Evolutionary conservation across 1,284 basidiomycete species (phyloP).

Genomic region (Austroboletus niveus): DNA sequence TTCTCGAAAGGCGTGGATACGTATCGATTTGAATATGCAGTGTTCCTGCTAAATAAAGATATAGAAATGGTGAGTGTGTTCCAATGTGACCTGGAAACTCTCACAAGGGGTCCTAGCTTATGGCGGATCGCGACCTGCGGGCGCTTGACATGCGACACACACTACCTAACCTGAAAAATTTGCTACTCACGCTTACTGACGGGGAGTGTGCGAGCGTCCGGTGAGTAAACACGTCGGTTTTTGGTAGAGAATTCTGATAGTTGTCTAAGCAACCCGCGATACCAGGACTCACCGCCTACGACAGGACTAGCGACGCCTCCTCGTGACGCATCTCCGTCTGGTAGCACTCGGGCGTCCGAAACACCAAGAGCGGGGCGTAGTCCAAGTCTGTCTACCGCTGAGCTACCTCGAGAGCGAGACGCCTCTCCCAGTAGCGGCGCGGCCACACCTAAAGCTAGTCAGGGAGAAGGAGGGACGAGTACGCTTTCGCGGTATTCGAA

Average conservation of each 20-base stretch:
- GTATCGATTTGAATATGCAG: constrained; percentile 97
- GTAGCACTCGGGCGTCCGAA: constrained; percentile 23
- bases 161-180: constrained; percentile 93
- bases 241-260: constrained; percentile 15
- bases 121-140: constrained; percentile 84
- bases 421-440: constrained; percentile 51
- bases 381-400: constrained; percentile 25
- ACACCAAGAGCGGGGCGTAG: constrained; percentile 36
- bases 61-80: constrained; percentile 79
- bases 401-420: constrained; percentile 30
- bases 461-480: constrained; percentile 22
- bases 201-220: constrained; percentile 49
- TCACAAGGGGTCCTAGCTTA: constrained; percentile 56
- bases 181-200: constrained; percentile 82
- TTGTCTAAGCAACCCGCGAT: constrained; percentile 16
- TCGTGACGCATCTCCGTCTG: constrained; percentile 13
- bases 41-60: constrained; percentile 96
- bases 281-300: constrained; percentile 25
- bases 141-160: constrained; percentile 94
- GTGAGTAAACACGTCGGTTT: constrained; percentile 38
- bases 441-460: constrained; percentile 49
- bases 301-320: constrained; percentile 29
- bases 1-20: constrained; percentile 93
- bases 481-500: constrained; percentile 39
- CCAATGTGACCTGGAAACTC: constrained; percentile 5